A percentile compares a stretch with the other conserved stretches of the same genome.
These are phyloP conservation scores for Lanzia echinophila DNA, from an alignment of 2,329 filamentous ascomycete species.

Conservation along the genomic window DNA sequence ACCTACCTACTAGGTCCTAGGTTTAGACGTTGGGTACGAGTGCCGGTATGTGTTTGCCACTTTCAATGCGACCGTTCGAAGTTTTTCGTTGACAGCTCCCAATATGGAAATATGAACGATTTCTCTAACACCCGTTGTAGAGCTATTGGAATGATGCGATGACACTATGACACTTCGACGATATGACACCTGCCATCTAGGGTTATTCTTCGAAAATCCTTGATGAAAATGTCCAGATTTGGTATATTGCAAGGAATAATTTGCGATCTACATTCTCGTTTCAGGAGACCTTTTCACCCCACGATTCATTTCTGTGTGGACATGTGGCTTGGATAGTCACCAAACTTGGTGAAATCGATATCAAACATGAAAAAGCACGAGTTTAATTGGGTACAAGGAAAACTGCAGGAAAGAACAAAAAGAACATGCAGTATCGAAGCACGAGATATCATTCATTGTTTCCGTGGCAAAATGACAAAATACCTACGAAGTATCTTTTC, in stretches of 20 bases:
- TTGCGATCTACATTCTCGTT: constrained; percentile 4
- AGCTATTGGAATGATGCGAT: constrained; percentile 1
- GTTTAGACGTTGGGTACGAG: no score
- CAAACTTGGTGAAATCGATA: neutral
- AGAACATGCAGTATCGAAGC: neutral
- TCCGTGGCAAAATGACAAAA: neutral
- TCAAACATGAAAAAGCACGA: constrained; percentile 1
- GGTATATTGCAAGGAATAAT: neutral
- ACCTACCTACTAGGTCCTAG: no score
- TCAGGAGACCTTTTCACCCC: constrained; percentile 1
- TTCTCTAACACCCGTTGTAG: constrained; percentile 8
- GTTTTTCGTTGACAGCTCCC: constrained; percentile 2
- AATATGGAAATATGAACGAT: constrained; percentile 7
- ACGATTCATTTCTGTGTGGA: neutral
- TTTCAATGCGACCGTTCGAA: neutral
- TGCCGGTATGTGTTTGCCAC: neutral
- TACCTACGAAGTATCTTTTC: neutral
- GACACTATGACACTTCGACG: constrained; percentile 1
- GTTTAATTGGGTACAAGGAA: constrained; percentile 1
- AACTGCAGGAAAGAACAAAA: constrained; percentile 3
- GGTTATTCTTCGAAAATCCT: neutral
- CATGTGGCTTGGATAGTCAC: neutral
- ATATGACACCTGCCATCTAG: constrained; percentile 8
- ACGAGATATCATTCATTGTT: neutral
- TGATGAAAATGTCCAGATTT: neutral